phyloP scores from a whole-genome alignment of 2,329 filamentous ascomycete genomes.

The Penicillium sp. region DNA sequence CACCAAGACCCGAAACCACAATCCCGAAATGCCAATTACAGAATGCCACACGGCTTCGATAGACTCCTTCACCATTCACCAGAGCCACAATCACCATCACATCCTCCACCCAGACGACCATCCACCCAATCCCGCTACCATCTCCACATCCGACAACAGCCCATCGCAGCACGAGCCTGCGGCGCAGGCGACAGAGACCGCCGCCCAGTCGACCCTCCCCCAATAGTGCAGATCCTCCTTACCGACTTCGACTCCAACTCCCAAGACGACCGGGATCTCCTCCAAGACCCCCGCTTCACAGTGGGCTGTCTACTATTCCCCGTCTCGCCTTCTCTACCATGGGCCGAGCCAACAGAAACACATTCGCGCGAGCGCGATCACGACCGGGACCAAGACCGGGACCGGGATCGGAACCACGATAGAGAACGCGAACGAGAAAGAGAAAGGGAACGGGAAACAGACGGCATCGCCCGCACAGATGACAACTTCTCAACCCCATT shows the following conservation, averaged over 20 bases:
- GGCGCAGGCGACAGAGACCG: slow-evolving; percentile 49
- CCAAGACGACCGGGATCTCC: slow-evolving; percentile 38
- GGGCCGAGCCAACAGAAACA: slow-evolving; percentile 16
- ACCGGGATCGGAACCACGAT: slow-evolving; percentile 8
- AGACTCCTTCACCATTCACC: slow-evolving; percentile 37
- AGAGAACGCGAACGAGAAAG: slow-evolving; percentile 6
- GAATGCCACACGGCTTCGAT: slow-evolving; percentile 40
- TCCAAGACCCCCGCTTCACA: slow-evolving; percentile 43
- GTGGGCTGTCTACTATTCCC: slow-evolving; percentile 48
- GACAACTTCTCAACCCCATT: slow-evolving; percentile 30
- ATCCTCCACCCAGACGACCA: slow-evolving; percentile 24
- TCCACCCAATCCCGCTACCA: slow-evolving; percentile 35
- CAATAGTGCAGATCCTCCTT: slow-evolving; percentile 49
- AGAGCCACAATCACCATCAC: slow-evolving; percentile 23
- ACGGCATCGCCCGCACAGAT: slow-evolving; percentile 21
- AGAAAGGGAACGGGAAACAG: slow-evolving; percentile 13
- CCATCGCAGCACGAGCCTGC: slow-evolving; percentile 47
- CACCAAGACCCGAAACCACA: slow-evolving; percentile 15
- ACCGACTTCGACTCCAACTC: slow-evolving; percentile 45
- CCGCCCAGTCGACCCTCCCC: slow-evolving; percentile 49
- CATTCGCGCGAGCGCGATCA: slow-evolving; percentile 11
- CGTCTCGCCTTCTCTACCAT: slow-evolving; percentile 23
- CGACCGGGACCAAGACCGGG: neutral
- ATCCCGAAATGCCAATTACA: slow-evolving; percentile 22
- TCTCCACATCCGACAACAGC: slow-evolving; percentile 49